A percentile compares a stretch with the other conserved stretches of the same genome.
Conservation (phyloP, 2,329 filamentous ascomycete species). For the Penicillium expansum region DNA sequence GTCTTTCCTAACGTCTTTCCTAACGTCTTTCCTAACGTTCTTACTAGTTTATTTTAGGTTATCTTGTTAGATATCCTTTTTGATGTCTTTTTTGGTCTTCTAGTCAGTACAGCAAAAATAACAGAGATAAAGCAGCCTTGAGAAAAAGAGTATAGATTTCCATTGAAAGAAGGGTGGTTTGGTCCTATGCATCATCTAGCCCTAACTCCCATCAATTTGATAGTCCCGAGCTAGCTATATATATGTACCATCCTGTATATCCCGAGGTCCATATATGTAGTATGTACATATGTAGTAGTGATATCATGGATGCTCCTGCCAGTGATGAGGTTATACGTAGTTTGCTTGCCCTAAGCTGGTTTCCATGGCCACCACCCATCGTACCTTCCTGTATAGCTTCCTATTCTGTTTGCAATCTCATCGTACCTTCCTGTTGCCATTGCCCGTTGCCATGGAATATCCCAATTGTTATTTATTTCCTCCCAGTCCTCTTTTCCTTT, state of each 20-base stretch:
- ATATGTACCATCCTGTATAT: background rate
- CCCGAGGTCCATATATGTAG: background rate
- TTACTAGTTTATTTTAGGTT: background rate
- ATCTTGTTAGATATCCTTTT: background rate
- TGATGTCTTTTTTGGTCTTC: background rate
- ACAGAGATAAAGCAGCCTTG: background rate
- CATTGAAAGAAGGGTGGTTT: background rate
- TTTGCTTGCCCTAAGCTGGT: background rate
- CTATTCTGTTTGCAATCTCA: background rate
- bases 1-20: too few species aligned
- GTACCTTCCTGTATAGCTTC: background rate
- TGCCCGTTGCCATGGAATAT: background rate
- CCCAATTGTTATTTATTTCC: background rate
- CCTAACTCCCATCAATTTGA: background rate
- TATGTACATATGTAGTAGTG: background rate
- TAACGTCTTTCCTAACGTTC: background rate
- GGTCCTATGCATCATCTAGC: background rate
- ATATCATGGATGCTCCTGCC: background rate
- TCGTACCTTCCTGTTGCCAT: slow-evolving; percentile 1
- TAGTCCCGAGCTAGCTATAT: background rate
- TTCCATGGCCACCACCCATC: background rate
- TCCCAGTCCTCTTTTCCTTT: background rate
- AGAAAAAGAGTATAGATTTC: background rate
- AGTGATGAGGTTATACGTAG: background rate
- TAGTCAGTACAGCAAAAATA: background rate